Percentiles rank a stretch among this genome's conserved stretches.
These are phyloP conservation scores for Lepraria neglecta DNA, from an alignment of 495 filamentous ascomycete species.

Conservation along the genomic window DNA sequence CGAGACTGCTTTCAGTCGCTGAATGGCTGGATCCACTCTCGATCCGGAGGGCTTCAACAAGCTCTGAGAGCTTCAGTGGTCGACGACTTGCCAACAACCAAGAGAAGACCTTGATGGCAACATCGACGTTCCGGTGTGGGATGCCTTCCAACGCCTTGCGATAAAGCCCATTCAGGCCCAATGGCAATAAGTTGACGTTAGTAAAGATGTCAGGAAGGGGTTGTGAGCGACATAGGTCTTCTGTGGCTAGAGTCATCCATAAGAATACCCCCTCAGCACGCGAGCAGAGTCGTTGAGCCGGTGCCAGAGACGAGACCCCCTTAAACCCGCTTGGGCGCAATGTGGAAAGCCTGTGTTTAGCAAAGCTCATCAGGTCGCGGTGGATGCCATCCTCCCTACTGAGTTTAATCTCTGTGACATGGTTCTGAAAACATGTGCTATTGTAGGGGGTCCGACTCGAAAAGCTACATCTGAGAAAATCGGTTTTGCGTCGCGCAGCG, in stretches of 20 bases:
- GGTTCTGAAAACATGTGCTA: neutral
- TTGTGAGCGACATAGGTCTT: neutral
- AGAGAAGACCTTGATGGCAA: neutral
- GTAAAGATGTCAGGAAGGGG: neutral
- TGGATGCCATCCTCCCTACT: constrained; percentile 1
- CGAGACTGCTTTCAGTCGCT: no score
- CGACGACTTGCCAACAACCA: constrained; percentile 1
- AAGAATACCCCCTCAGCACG: neutral
- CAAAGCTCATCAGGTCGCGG: constrained; percentile 3
- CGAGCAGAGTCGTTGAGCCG: constrained; percentile 6
- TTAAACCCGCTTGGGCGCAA: neutral
- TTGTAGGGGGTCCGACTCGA: neutral
- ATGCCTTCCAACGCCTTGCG: neutral
- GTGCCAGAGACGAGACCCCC: neutral
- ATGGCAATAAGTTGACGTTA: neutral
- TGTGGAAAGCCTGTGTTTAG: neutral
- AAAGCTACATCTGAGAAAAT: constrained; percentile 7
- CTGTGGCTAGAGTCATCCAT: neutral
- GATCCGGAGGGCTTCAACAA: constrained; percentile 2
- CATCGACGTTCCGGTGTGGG: neutral
- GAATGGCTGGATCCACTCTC: no score
- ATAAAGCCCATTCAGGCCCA: neutral
- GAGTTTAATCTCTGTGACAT: constrained; percentile 1
- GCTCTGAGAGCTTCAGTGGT: neutral
- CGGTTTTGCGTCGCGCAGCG: neutral